Evolutionary conservation across 2,329 filamentous ascomycete genomes (phyloP).

Genomic region (Penicillium sp.): DNA sequence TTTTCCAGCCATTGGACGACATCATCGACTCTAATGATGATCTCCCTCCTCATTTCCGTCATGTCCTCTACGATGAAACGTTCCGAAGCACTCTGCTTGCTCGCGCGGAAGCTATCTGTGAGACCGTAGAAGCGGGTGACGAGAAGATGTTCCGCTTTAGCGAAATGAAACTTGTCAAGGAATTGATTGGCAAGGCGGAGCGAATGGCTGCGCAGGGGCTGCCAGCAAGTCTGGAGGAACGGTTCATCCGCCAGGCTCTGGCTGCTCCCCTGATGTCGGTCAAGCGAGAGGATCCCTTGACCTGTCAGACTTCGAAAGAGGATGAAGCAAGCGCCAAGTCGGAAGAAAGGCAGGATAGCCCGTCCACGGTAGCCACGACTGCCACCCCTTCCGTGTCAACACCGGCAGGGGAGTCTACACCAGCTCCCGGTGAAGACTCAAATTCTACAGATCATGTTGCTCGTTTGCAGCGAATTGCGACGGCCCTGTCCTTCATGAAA

Average conservation of each 20-base stretch:
- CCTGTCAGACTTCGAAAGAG: constrained; percentile 24
- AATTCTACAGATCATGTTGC: constrained; percentile 34
- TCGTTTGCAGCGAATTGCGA: constrained; percentile 48
- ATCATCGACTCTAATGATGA: constrained; percentile 46
- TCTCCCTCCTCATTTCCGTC: constrained; percentile 39
- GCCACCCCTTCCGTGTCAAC: constrained; percentile 36
- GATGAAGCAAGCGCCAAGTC: constrained; percentile 24
- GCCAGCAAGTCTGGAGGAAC: constrained; percentile 77
- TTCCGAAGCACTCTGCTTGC: constrained; percentile 53
- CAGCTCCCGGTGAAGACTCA: constrained; percentile 30
- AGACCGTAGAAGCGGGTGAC: constrained; percentile 75
- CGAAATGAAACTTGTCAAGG: constrained; percentile 62
- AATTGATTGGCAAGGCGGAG: constrained; percentile 67
- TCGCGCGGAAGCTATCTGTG: constrained; percentile 68
- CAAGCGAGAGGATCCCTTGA: constrained; percentile 51
- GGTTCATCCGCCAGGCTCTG: constrained; percentile 70
- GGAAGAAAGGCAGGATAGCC: constrained; percentile 29
- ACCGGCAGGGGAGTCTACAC: constrained; percentile 38
- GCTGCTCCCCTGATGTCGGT: constrained; percentile 71
- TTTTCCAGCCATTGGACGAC: constrained; percentile 49
- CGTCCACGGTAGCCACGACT: constrained; percentile 32
- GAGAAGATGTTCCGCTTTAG: constrained; percentile 81
- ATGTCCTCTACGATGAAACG: constrained; percentile 37
- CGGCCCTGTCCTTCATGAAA: constrained; percentile 48
- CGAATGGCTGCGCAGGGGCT: constrained; percentile 62